A percentile compares a stretch with the other conserved stretches of the same genome.
phyloP scores from a whole-genome alignment of 2,329 filamentous ascomycete species.

The Fusarium decemcellulare region DNA sequence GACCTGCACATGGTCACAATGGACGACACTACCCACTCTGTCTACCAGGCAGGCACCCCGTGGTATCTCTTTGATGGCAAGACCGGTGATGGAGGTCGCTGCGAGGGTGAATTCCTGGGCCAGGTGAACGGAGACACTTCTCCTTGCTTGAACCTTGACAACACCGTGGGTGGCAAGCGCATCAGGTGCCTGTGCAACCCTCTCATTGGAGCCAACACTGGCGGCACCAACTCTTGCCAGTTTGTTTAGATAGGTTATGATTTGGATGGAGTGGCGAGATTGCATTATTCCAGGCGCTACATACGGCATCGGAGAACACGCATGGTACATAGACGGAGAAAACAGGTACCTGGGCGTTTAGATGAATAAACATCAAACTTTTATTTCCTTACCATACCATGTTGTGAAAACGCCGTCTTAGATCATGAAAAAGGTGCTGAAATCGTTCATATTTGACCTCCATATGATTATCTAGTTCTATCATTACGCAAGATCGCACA shows the following conservation, averaged over 20 bases:
- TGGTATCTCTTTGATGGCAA: slow-evolving; percentile 27
- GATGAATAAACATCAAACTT: no score
- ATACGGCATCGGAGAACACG: no score
- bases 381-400: no score
- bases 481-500: no score
- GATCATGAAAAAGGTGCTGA: no score
- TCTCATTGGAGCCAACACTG: slow-evolving; percentile 11
- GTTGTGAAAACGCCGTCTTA: no score
- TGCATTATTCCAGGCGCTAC: no score
- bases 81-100: slow-evolving; percentile 14
- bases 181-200: slow-evolving; percentile 28
- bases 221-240: slow-evolving; percentile 23
- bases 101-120: slow-evolving; percentile 18
- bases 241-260: neutral
- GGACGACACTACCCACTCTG: slow-evolving; percentile 27
- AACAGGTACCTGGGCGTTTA: no score
- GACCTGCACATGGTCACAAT: slow-evolving; percentile 30
- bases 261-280: no score
- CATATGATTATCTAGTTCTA: no score
- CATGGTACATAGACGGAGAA: no score
- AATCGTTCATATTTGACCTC: no score
- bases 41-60: slow-evolving; percentile 18
- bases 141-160: slow-evolving; percentile 23
- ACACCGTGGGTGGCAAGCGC: slow-evolving; percentile 22
- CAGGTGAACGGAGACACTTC: slow-evolving; percentile 16